phyloP scores from a whole-genome alignment of 2,329 filamentous ascomycete species.

The Arthroderma uncinatum region DNA sequence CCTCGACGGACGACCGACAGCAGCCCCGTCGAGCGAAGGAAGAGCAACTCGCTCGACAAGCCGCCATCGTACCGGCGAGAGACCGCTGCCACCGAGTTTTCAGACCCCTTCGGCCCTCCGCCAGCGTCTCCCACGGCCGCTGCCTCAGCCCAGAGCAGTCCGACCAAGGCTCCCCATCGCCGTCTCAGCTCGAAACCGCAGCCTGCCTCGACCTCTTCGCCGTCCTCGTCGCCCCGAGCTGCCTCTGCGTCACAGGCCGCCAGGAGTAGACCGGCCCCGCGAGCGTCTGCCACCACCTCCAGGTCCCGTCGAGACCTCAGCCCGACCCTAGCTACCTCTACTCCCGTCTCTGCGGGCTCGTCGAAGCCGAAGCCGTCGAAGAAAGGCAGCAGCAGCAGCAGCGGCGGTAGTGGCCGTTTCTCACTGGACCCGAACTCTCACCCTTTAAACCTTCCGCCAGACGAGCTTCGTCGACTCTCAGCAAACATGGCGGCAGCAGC shows the following conservation, averaged over 20 bases:
- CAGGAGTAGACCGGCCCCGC: background rate
- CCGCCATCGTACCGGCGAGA: background rate
- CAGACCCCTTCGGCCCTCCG: background rate
- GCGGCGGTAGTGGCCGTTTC: background rate
- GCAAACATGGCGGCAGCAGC: slow-evolving; percentile 36
- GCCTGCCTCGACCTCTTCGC: background rate
- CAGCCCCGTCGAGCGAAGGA: background rate
- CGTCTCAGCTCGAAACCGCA: background rate
- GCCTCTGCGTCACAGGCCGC: background rate
- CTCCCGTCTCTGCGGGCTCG: background rate
- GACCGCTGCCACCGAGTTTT: background rate
- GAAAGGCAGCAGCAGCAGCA: background rate
- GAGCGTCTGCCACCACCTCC: background rate
- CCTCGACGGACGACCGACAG: background rate
- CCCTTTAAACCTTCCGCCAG: slow-evolving; percentile 79
- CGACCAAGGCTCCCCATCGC: slow-evolving; percentile 6
- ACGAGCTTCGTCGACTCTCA: slow-evolving; percentile 70
- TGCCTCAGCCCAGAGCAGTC: background rate
- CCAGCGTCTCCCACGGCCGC: background rate
- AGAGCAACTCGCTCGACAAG: background rate
- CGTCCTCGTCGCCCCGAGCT: background rate
- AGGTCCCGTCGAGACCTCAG: background rate
- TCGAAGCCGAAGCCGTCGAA: background rate
- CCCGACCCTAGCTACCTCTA: background rate
- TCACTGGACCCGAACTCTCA: slow-evolving; percentile 51